phyloP scores from a whole-genome alignment of 768 basidiomycete genomes.

The Phaffia tasmanica region DNA sequence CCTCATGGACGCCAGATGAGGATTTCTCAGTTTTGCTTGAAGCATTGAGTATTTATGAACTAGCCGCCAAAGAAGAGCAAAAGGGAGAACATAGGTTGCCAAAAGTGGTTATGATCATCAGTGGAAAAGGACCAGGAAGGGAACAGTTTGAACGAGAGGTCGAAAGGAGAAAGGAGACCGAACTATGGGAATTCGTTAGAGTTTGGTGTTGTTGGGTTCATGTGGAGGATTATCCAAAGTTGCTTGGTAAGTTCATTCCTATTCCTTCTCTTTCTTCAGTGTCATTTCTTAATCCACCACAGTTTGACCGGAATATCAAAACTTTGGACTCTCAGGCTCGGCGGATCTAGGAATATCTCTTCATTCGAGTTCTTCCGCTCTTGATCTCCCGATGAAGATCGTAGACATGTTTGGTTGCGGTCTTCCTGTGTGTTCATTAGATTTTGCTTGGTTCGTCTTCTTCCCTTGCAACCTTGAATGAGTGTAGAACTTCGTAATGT shows the following conservation, averaged over 20 bases:
- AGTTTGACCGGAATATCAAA: neutral
- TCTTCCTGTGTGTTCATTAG: conserved; percentile 79
- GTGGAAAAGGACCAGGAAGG: conserved; percentile 76
- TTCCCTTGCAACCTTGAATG: neutral
- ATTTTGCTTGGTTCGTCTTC: conserved; percentile 64
- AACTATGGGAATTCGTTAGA: conserved; percentile 60
- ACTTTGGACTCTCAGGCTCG: conserved; percentile 48
- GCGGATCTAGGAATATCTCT: conserved; percentile 85
- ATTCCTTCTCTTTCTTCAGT: neutral
- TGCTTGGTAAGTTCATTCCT: conserved; percentile 52
- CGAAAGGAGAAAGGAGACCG: conserved; percentile 46
- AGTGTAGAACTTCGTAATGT: neutral
- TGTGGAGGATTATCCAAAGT: conserved; percentile 72
- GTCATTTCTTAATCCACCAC: neutral
- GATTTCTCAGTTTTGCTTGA: conserved; percentile 75
- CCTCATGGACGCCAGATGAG: conserved; percentile 96
- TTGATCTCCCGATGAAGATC: conserved; percentile 97
- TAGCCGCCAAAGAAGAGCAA: conserved; percentile 40
- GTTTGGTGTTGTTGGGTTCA: conserved; percentile 80
- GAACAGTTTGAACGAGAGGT: conserved; percentile 63
- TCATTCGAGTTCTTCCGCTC: conserved; percentile 76
- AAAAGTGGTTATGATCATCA: conserved; percentile 69
- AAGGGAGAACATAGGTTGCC: conserved; percentile 32
- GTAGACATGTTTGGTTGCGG: conserved; percentile 99
- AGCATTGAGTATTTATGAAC: conserved; percentile 62